Percentiles rank a stretch among this genome's conserved stretches.
These are phyloP conservation scores for Naganishia friedmannii DNA, from an alignment of 768 basidiomycete genomes.

Conservation along the genomic window DNA sequence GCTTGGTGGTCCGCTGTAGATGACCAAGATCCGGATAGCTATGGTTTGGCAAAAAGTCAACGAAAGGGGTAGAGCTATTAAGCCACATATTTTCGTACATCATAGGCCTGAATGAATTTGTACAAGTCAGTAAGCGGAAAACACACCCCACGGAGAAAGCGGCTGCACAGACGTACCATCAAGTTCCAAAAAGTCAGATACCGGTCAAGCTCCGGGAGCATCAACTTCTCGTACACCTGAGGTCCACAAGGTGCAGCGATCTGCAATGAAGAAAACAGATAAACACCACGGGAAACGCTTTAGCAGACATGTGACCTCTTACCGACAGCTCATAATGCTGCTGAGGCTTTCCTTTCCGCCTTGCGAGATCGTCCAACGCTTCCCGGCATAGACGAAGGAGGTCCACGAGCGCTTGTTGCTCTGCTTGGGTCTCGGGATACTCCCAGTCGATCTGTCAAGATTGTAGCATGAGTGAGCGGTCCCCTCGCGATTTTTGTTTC, in stretches of 20 bases:
- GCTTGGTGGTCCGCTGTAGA: slow-evolving; percentile 71
- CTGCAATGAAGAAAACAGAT: slow-evolving; percentile 51
- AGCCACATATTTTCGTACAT: slow-evolving; percentile 36
- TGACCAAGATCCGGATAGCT: slow-evolving; percentile 76
- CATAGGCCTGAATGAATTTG: slow-evolving; percentile 45
- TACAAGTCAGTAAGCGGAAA: background rate
- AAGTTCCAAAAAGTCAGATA: slow-evolving; percentile 95
- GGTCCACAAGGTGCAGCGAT: slow-evolving; percentile 91
- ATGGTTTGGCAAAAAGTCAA: background rate
- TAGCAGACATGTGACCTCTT: slow-evolving; percentile 51
- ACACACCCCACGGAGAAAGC: background rate
- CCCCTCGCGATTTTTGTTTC: background rate
- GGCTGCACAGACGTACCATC: slow-evolving; percentile 61
- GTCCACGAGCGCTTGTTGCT: slow-evolving; percentile 80
- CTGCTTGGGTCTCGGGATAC: slow-evolving; percentile 73
- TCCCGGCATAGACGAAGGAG: slow-evolving; percentile 71
- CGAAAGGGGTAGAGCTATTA: too few species aligned
- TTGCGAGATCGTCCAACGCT: slow-evolving; percentile 74
- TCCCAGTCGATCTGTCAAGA: slow-evolving; percentile 64
- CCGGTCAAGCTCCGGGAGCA: slow-evolving; percentile 77
- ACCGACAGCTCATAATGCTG: slow-evolving; percentile 51
- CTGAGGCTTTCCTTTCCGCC: slow-evolving; percentile 62
- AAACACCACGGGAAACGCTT: slow-evolving; percentile 52
- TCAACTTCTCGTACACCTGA: slow-evolving; percentile 75
- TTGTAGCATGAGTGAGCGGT: background rate